These are phyloP conservation scores for Immersiporthe knoxdaviesiana DNA, from an alignment of 2,329 filamentous ascomycete genomes.

Conservation along the genomic window DNA sequence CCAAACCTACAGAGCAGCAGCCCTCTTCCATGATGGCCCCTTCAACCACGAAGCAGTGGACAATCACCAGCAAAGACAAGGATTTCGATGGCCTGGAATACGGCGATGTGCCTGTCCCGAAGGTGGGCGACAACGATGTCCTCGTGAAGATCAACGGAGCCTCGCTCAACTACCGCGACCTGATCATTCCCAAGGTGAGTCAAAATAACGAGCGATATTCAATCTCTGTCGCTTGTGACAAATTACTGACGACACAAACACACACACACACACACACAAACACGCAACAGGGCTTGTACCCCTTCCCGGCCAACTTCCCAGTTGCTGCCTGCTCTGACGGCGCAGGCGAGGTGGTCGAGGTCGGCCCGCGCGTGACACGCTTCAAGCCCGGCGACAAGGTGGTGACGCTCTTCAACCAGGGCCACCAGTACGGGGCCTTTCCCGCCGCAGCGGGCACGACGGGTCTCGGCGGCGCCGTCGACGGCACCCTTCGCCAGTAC, in stretches of 20 bases:
- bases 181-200: conserved; percentile 49
- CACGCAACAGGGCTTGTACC: conserved; percentile 46
- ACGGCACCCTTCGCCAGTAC: conserved; percentile 71
- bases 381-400: conserved; percentile 59
- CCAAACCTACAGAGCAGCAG: not conserved
- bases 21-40: conserved; percentile 30
- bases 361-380: conserved; percentile 52
- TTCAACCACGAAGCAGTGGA: conserved; percentile 60
- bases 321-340: conserved; percentile 57
- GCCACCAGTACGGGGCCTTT: conserved; percentile 51
- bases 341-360: conserved; percentile 55
- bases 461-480: conserved; percentile 68
- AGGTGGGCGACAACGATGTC: conserved; percentile 71
- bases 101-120: conserved; percentile 58
- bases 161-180: conserved; percentile 59
- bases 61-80: conserved; percentile 50
- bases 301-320: conserved; percentile 46
- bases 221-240: not conserved
- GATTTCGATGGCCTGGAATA: conserved; percentile 65
- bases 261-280: not conserved
- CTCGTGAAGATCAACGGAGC: conserved; percentile 65
- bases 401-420: conserved; percentile 65
- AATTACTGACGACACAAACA: not conserved
- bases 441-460: conserved; percentile 44
- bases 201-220: not conserved